Conservation (phyloP, 345 rosid species). For the Noccaea caerulescens region DNA sequence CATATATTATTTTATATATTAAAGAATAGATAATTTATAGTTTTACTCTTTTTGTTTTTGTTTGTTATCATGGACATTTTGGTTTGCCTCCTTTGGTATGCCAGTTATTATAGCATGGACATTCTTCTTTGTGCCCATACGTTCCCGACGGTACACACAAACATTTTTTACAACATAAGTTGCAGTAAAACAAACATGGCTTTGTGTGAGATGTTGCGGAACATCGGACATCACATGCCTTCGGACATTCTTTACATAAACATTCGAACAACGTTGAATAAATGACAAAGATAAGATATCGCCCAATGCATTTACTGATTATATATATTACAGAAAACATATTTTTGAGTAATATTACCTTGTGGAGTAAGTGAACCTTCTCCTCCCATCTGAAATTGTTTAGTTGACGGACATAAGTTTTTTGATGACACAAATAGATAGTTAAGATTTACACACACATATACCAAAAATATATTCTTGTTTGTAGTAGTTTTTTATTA, state of each 20-base stretch:
- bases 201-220: conserved; percentile 34
- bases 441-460: not conserved
- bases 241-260: conserved; percentile 37
- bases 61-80: conserved; percentile 48
- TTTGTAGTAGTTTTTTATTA: not conserved
- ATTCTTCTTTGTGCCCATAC: conserved; percentile 52
- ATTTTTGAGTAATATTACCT: not conserved
- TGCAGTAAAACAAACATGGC: conserved; percentile 45
- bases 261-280: not conserved
- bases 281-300: not conserved
- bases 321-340: not conserved
- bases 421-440: not conserved
- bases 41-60: too few species aligned
- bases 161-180: conserved; percentile 48
- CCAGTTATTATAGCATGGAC: conserved; percentile 48
- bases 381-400: conserved; percentile 33
- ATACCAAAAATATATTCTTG: not conserved
- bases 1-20: too few species aligned
- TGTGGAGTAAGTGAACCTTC: conserved; percentile 20
- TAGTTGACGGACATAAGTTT: not conserved
- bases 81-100: conserved; percentile 44
- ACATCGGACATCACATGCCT: conserved; percentile 37
- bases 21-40: too few species aligned
- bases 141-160: conserved; percentile 52
- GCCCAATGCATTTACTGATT: not conserved